Evolutionary conservation across 73 alveolate genomes (phyloP), one percentile per base, ranked within the genome.

Genomic region (Paramecium sexaurelia): DNA sequence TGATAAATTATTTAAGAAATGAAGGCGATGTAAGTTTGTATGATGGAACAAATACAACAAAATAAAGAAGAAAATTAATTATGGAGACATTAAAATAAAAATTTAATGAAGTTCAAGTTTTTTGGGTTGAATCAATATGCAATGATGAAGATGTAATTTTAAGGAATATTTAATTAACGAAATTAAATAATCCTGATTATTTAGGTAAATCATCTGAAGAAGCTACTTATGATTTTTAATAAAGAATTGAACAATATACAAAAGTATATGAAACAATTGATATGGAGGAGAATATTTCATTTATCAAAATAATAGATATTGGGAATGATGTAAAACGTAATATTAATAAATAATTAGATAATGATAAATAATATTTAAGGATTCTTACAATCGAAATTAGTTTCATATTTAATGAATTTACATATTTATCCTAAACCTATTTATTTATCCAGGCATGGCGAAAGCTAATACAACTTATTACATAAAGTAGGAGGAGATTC

Each of bases 381-480:
- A 39, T 90, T 36, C 75, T 33, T 90, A 40, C 33, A 26, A 37
- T 40, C 92, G 1, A 92, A 67, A 15, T 35, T 92, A 37, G 75
- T 78, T 13, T 85, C 88, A 85, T 94, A 92, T 84, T 45, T 95
- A 55, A 67, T 91, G 73, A 92, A 94, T 57, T 55, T 93, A 32
- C 96, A 94, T 29, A 90, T 93, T 9, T 92, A 91, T 66, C 91
- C 92, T 17, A 66, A 96, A 47, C 98, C 98, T 8, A 93, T 93
- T 32, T 95, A 41, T 69, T 83, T 95, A 82, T 93, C 96, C 27
- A 94, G 98, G 37, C 98, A 95, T 78, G 98, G 98, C 7, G 95
- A 95, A 87, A 91, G 96, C 33, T 67, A 43, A 84, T 93, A 91
- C 91, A 95, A 95, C 84, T 55, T 47, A 15, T 55, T 75, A 37